Base-by-base conservation (phyloP, 2,329 filamentous ascomycete genomes). In the Fusarium sublunatum region DNA sequence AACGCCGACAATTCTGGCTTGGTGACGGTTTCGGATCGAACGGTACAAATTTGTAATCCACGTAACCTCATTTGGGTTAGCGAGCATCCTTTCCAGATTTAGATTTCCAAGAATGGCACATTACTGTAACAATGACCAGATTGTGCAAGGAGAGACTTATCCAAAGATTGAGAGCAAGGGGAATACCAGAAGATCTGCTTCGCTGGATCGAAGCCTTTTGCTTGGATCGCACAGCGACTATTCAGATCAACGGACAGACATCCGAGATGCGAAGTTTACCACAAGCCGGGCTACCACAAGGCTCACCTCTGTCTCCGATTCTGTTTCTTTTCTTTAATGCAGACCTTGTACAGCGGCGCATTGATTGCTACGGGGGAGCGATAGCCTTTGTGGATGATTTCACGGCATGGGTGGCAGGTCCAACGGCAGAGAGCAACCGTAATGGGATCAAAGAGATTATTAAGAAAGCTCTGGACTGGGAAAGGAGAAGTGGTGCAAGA, bases 271-370 rank as follows among this genome's bases (percentile, higher is more conserved):
- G 19, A 19, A 7, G 7, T 1, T 8, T 52, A 15, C 40, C 26
- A 9, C 32, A 45, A 13, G 49, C 49, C 4, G 25, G 49, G 3
- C 12, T 44, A 2, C 40, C 13, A 3, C 11, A 52, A 19, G 40
- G 39, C 6, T 44, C 25, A 11, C 48, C 31, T 5, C 32, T 44
- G 10, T 52, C 49, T 3, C 40, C 40, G 2, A 31, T 50, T 1
- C 13, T 42, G 3, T 38, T 39, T 6, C 32, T 52, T 19, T 55
- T 44, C 52, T 55, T 40, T 28, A 52, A 32, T 7, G 32, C 40
- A 40, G 40, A 52, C 24, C 24, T 52, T 1, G n/a, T 52, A 4
- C 11, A 52, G 28, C 12, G 24, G 1, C 4, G 3, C 4, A 45
- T 35, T 2, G 13, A 45, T 7, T n/a, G 7, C 0, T 13, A 45